These are phyloP conservation scores for Ramaria rubella DNA, from an alignment of 768 basidiomycete species.

Conservation along the genomic window DNA sequence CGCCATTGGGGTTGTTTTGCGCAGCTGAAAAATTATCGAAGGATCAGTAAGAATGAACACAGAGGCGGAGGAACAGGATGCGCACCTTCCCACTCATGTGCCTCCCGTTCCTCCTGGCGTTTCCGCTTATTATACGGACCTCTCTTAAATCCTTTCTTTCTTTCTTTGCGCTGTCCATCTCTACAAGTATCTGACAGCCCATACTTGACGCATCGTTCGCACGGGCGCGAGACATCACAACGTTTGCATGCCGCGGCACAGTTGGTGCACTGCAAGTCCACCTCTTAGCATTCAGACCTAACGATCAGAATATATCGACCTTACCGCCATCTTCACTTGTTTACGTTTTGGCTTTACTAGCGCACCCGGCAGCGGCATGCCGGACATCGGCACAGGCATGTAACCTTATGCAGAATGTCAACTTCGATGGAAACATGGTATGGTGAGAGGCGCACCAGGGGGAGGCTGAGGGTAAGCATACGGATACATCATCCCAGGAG, in stretches of 20 bases:
- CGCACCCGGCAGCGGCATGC: conserved; percentile 21
- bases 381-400: conserved; percentile 18
- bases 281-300: neutral
- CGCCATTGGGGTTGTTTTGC: conserved; percentile 9
- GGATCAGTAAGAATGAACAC: conserved; percentile 2
- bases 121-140: conserved; percentile 51
- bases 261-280: conserved; percentile 40
- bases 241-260: conserved; percentile 53
- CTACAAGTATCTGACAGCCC: conserved; percentile 49
- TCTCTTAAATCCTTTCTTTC: conserved; percentile 54
- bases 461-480: conserved; percentile 33
- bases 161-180: conserved; percentile 58
- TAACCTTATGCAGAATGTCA: neutral
- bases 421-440: neutral
- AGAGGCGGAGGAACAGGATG: neutral
- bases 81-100: conserved; percentile 9
- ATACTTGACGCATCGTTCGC: conserved; percentile 58
- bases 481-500: conserved; percentile 32
- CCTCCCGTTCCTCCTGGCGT: conserved; percentile 24
- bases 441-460: conserved; percentile 7
- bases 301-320: conserved; percentile 15
- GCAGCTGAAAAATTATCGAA: conserved; percentile 3
- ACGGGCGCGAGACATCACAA: conserved; percentile 53
- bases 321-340: conserved; percentile 54
- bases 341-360: conserved; percentile 39